A percentile compares a stretch with the other conserved stretches of the same genome.
Evolutionary conservation across 768 basidiomycete genomes (phyloP).

Genomic region (Pleurotus sapidus): DNA sequence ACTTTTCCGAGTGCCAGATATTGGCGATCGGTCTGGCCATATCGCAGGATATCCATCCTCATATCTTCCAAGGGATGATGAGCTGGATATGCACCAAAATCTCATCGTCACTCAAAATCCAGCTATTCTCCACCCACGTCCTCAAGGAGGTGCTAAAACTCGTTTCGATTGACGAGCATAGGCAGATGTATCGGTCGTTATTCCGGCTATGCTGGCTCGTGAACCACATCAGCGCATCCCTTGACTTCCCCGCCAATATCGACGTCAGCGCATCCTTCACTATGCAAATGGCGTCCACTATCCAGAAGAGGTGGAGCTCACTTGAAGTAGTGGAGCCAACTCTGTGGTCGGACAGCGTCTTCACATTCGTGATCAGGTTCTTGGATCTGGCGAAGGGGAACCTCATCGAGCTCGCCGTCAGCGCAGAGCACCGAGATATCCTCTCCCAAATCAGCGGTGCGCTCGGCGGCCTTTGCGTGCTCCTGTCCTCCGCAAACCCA

Average conservation of each 20-base stretch:
- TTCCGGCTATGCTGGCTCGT: slow-evolving; percentile 2
- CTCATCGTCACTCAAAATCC: neutral
- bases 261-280: neutral
- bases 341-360: slow-evolving; percentile 2
- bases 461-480: neutral
- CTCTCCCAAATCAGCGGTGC: neutral
- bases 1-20: slow-evolving; percentile 3
- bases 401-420: neutral
- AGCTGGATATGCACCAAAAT: neutral
- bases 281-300: neutral
- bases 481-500: slow-evolving; percentile 2
- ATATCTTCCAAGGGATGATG: slow-evolving; percentile 1
- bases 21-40: neutral
- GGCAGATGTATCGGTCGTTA: neutral
- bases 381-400: neutral
- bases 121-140: slow-evolving; percentile 1
- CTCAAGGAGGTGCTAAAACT: neutral
- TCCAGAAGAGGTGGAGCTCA: neutral
- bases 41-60: slow-evolving; percentile 1
- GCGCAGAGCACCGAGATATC: neutral
- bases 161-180: neutral
- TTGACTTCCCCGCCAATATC: slow-evolving; percentile 2
- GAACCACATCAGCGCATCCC: neutral
- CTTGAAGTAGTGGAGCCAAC: neutral
- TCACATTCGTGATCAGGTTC: neutral